These are phyloP conservation scores for Verticillium albo-atrum DNA, from an alignment of 2,329 filamentous ascomycete species.

Conservation along the genomic window DNA sequence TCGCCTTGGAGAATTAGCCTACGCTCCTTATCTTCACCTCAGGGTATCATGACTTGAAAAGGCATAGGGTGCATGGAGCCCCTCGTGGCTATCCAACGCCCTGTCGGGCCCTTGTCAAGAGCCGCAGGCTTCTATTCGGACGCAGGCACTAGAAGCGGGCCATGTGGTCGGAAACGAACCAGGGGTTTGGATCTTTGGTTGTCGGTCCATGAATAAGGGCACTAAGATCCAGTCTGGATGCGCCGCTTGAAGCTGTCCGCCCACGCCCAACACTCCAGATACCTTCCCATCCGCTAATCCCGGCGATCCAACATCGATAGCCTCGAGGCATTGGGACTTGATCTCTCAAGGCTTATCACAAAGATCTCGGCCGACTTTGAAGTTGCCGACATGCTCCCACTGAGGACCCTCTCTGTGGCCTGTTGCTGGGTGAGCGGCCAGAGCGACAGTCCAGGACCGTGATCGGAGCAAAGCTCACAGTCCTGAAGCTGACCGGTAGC, in stretches of 20 bases:
- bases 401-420: too few species aligned
- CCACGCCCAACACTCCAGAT: not conserved
- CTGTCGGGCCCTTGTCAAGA: not conserved
- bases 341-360: not conserved
- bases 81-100: not conserved
- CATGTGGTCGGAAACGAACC: too few species aligned
- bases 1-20: not conserved
- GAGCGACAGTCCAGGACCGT: not conserved
- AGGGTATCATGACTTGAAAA: conserved; percentile 2
- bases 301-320: not conserved
- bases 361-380: not conserved
- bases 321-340: not conserved
- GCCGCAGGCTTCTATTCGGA: too few species aligned
- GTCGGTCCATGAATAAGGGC: too few species aligned
- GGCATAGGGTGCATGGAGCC: not conserved
- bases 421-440: not conserved
- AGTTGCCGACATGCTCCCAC: not conserved
- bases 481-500: not conserved
- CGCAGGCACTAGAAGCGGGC: too few species aligned
- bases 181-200: too few species aligned
- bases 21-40: not conserved
- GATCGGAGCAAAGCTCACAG: not conserved
- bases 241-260: not conserved
- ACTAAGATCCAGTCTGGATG: not conserved
- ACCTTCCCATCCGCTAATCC: not conserved